Conservation (phyloP, 2,329 filamentous ascomycete genomes). For the Graphilbum fragrans region DNA sequence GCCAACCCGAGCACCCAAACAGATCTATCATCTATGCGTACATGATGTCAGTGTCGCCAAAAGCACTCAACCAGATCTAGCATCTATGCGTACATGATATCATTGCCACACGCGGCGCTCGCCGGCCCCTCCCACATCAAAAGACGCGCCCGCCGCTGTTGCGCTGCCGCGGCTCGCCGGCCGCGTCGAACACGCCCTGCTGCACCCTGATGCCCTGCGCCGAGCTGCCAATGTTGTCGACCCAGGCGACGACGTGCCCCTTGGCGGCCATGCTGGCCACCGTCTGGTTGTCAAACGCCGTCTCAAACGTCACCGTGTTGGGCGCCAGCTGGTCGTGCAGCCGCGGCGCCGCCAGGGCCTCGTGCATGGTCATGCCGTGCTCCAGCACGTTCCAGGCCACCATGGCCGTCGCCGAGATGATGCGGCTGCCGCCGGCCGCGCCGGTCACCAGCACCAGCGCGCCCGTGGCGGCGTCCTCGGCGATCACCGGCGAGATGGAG, state of each 20-base stretch:
- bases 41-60: too few species aligned
- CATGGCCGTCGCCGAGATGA: conserved; percentile 75
- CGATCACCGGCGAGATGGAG: conserved; percentile 72
- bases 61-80: too few species aligned
- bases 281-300: conserved; percentile 55
- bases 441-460: conserved; percentile 59
- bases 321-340: conserved; percentile 78
- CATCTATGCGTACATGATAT: too few species aligned
- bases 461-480: conserved; percentile 48
- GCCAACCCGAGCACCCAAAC: too few species aligned
- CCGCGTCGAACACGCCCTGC: conserved; percentile 65
- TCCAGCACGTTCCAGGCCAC: conserved; percentile 66
- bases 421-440: conserved; percentile 70
- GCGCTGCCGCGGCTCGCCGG: conserved; percentile 67
- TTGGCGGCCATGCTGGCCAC: conserved; percentile 51
- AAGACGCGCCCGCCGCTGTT: conserved; percentile 56
- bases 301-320: conserved; percentile 57
- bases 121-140: conserved; percentile 16
- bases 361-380: conserved; percentile 41
- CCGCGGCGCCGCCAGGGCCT: conserved; percentile 56
- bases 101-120: too few species aligned
- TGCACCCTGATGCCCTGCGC: conserved; percentile 61
- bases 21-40: too few species aligned
- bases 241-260: conserved; percentile 66
- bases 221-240: conserved; percentile 51